Percentiles rank a stretch among this genome's conserved stretches.
These are phyloP conservation scores for Fusarium veterinarium DNA, from an alignment of 2,329 filamentous ascomycete species.

Conservation along the genomic window DNA sequence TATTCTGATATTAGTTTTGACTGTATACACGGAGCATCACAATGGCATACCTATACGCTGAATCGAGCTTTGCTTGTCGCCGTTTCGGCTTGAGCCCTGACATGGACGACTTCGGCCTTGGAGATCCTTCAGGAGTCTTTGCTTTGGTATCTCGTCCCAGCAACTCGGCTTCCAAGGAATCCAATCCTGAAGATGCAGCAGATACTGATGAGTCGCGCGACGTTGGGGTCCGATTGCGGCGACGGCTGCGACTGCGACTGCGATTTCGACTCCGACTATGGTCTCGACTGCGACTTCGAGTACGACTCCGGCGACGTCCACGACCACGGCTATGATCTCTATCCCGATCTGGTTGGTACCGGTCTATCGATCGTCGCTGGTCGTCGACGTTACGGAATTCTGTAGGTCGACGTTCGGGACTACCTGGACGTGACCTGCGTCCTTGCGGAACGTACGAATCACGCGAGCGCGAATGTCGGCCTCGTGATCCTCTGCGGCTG, in stretches of 20 bases:
- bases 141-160: slow-evolving; percentile 50
- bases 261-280: slow-evolving; percentile 8
- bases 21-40: too few species aligned
- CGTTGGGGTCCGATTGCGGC: slow-evolving; percentile 38
- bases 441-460: slow-evolving; percentile 24
- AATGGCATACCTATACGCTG: slow-evolving; percentile 52
- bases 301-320: slow-evolving; percentile 5
- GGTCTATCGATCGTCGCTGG: slow-evolving; percentile 31
- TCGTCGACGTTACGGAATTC: slow-evolving; percentile 20
- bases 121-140: slow-evolving; percentile 44
- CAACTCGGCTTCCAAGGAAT: slow-evolving; percentile 54
- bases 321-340: slow-evolving; percentile 10
- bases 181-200: slow-evolving; percentile 51
- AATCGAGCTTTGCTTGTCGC: slow-evolving; percentile 51
- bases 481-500: slow-evolving; percentile 15
- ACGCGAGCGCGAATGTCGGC: background rate
- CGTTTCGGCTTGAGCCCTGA: slow-evolving; percentile 45
- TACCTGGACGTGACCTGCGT: slow-evolving; percentile 25
- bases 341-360: slow-evolving; percentile 27
- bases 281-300: slow-evolving; percentile 8
- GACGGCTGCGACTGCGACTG: slow-evolving; percentile 15
- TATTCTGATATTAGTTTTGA: slow-evolving; percentile 35
- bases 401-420: slow-evolving; percentile 15
- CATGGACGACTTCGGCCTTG: slow-evolving; percentile 36
- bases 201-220: slow-evolving; percentile 49